Base-by-base conservation (phyloP, 768 basidiomycete species). In the Crassisporium funariophilum region DNA sequence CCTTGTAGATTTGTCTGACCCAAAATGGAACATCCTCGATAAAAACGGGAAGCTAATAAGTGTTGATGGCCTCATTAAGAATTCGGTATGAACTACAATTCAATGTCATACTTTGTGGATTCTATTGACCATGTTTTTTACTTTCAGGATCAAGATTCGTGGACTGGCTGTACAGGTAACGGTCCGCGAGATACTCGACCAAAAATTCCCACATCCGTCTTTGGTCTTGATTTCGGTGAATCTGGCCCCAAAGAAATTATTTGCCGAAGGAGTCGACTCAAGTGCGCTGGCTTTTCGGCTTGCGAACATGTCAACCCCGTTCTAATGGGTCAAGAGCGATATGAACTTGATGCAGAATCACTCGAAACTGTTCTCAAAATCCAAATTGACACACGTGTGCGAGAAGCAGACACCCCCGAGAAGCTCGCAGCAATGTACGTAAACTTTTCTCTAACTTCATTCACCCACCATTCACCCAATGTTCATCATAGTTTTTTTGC, bases 141-240 rank as follows among this genome's bases (percentile, higher is more conserved):
- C 13, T 24, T 41, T 27, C 27, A 46, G 44, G 44, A 38, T 23
- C 44, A 46, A n/a, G 44, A 46, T 24, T 46, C 44, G 8, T 46
- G 33, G 34, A 19, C 5, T 4, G 23, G 34, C 5, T 20, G 34
- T 3, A 46, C 44, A 5, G 44, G 44, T n/a, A 16, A 16, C 4
- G 35, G 44, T 25, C 19, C 19, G 13, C 22, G 25, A 7, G 16
- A 54, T 33, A 48, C 19, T 37, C 15, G 40, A 5, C 40, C 37
- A 20, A n/a, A n/a, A n/a, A n/a, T n/a, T n/a, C 33, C 44, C 4
- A 27, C 20, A 12, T 9, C 35, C 2, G 31, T 35, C 11, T 24
- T 36, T 24, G 15, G 22, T 27, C 4, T 15, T 22, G n/a, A n/a
- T n/a, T n/a, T n/a, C n/a, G n/a, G n/a, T n/a, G n/a, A n/a, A n/a